These are phyloP conservation scores for Lachnellula occidentalis DNA, from an alignment of 2,329 filamentous ascomycete genomes.

Conservation along the genomic window DNA sequence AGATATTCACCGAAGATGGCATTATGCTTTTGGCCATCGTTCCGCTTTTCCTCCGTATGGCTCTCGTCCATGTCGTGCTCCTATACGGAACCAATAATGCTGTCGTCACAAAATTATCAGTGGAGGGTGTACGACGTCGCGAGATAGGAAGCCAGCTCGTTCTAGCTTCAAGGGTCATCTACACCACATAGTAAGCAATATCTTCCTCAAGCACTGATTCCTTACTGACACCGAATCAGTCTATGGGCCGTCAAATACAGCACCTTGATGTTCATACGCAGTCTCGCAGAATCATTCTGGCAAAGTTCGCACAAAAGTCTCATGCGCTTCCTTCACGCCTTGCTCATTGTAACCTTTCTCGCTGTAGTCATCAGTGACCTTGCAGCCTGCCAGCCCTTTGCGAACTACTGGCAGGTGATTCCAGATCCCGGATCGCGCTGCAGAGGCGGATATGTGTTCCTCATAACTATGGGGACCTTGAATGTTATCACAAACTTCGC, in stretches of 20 bases:
- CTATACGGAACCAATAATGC: constrained; percentile 90
- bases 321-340: constrained; percentile 66
- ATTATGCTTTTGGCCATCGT: constrained; percentile 75
- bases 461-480: constrained; percentile 78
- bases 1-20: constrained; percentile 81
- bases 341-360: constrained; percentile 69
- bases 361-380: constrained; percentile 75
- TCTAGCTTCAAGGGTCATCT: constrained; percentile 74
- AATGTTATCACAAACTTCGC: constrained; percentile 85
- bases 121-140: constrained; percentile 54
- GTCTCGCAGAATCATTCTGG: constrained; percentile 78
- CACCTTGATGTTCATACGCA: constrained; percentile 82
- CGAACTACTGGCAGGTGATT: constrained; percentile 70
- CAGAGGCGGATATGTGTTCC: constrained; percentile 76
- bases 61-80: constrained; percentile 75
- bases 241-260: constrained; percentile 89
- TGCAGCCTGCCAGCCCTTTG: constrained; percentile 71
- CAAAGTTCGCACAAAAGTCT: constrained; percentile 66
- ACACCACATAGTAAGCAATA: constrained; percentile 75
- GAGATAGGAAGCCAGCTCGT: constrained; percentile 76
- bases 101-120: constrained; percentile 46
- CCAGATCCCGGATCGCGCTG: constrained; percentile 82
- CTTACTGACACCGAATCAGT: constrained; percentile 38
- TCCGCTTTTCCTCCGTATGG: constrained; percentile 79
- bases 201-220: background rate